phyloP scores from a whole-genome alignment of 805 yeast species.

The Saccharomycopsis malanga region DNA sequence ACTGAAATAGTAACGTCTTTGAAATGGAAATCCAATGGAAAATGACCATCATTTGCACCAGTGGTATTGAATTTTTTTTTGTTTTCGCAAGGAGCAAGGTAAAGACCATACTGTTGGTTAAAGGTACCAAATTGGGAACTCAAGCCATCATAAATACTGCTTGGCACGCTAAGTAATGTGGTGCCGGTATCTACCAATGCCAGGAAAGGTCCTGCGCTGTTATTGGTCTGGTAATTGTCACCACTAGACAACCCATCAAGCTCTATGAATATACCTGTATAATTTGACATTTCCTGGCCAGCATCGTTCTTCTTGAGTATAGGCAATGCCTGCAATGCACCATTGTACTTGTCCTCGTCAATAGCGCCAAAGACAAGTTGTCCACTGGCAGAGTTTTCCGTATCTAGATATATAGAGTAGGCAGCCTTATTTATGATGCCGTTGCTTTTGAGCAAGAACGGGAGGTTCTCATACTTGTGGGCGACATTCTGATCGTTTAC shows the following conservation, averaged over 20 bases:
- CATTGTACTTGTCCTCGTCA: slow-evolving; percentile 46
- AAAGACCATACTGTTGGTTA: not conserved
- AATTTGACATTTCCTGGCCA: not conserved
- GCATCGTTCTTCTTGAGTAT: slow-evolving; percentile 2
- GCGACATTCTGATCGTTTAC: not conserved
- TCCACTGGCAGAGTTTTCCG: slow-evolving; percentile 9
- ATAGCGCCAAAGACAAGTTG: slow-evolving; percentile 16
- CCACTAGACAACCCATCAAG: not conserved
- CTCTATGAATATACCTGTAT: not conserved
- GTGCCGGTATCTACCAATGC: slow-evolving; percentile 19
- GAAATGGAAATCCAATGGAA: slow-evolving; percentile 1
- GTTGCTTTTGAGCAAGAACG: slow-evolving; percentile 7
- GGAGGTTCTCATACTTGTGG: slow-evolving; percentile 15
- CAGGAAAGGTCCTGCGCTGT: not conserved
- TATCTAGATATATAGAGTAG: slow-evolving; percentile 15
- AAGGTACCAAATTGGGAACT: slow-evolving; percentile 1
- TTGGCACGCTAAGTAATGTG: slow-evolving; percentile 8
- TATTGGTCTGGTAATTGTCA: not conserved
- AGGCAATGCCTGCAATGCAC: slow-evolving; percentile 30
- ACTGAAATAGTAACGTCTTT: slow-evolving; percentile 3
- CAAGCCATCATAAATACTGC: not conserved
- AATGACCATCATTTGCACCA: too few species aligned
- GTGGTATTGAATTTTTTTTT: too few species aligned
- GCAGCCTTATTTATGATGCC: slow-evolving; percentile 1
- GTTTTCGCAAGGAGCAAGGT: slow-evolving; percentile 7